These are phyloP conservation scores for Heterobasidion occidentale DNA, from an alignment of 1,284 basidiomycete genomes.

Conservation along the genomic window DNA sequence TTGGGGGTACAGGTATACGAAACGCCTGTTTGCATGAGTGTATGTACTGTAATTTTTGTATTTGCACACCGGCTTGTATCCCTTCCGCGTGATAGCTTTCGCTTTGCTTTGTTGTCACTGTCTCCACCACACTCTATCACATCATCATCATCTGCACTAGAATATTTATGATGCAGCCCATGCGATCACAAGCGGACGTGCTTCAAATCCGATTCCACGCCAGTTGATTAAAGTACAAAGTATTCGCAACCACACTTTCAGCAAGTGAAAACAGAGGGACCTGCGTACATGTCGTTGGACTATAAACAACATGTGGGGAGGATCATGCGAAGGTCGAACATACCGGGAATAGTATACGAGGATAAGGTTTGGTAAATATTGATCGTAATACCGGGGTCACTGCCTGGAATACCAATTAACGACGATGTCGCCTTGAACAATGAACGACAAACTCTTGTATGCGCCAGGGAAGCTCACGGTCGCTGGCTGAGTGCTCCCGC, in stretches of 20 bases:
- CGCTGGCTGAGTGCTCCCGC: constrained; percentile 34
- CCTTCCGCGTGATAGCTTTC: neutral
- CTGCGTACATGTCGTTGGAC: neutral
- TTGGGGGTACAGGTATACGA: constrained; percentile 37
- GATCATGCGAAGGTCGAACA: neutral
- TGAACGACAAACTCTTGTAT: constrained; percentile 22
- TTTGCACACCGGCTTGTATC: neutral
- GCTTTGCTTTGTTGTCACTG: neutral
- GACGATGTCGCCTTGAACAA: neutral
- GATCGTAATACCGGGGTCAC: constrained; percentile 37
- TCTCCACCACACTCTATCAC: too few relatives aligned
- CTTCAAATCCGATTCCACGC: too few relatives aligned
- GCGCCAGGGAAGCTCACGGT: constrained; percentile 46
- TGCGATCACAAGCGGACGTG: neutral
- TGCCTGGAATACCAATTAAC: constrained; percentile 15
- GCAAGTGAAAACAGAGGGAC: constrained; percentile 1
- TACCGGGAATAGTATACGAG: constrained; percentile 34
- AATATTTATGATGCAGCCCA: neutral
- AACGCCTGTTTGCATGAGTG: constrained; percentile 43
- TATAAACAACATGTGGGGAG: neutral
- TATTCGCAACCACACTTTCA: neutral
- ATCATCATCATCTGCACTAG: too few relatives aligned
- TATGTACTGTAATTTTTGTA: neutral
- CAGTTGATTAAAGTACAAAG: neutral
- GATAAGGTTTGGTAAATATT: constrained; percentile 35